Conservation (phyloP, 2,329 filamentous ascomycete species). For the Hymenoscyphus albidus region DNA sequence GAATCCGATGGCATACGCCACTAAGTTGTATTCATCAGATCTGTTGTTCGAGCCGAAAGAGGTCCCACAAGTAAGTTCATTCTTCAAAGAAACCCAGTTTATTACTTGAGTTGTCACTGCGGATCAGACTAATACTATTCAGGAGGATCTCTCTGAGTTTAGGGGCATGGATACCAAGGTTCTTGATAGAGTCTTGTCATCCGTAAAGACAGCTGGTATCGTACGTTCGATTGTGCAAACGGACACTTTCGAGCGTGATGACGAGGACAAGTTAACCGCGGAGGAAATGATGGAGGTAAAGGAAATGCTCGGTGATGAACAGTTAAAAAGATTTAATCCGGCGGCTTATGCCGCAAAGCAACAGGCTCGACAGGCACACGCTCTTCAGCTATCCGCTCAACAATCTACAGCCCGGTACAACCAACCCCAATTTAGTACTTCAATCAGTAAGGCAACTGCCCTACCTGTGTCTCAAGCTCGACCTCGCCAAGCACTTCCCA, state of each 20-base stretch:
- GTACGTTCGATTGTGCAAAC: slow-evolving; percentile 61
- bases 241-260: slow-evolving; percentile 70
- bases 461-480: neutral
- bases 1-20: slow-evolving; percentile 65
- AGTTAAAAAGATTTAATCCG: slow-evolving; percentile 29
- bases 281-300: slow-evolving; percentile 58
- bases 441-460: neutral
- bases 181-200: slow-evolving; percentile 58
- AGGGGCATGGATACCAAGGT: slow-evolving; percentile 56
- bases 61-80: slow-evolving; percentile 30
- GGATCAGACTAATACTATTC: slow-evolving; percentile 19
- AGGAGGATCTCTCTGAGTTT: slow-evolving; percentile 50
- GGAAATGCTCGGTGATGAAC: slow-evolving; percentile 38
- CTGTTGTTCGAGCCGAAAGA: slow-evolving; percentile 58
- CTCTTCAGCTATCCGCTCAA: neutral
- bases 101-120: neutral
- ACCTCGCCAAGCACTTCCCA: neutral
- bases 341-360: slow-evolving; percentile 11
- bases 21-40: slow-evolving; percentile 44
- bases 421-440: neutral
- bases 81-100: neutral
- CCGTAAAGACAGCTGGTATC: slow-evolving; percentile 40
- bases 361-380: neutral
- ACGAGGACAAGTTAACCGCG: slow-evolving; percentile 56
- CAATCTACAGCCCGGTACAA: neutral